These are phyloP conservation scores for Albugo candida DNA, from an alignment of 352 stramenopile genomes.

Conservation along the genomic window DNA sequence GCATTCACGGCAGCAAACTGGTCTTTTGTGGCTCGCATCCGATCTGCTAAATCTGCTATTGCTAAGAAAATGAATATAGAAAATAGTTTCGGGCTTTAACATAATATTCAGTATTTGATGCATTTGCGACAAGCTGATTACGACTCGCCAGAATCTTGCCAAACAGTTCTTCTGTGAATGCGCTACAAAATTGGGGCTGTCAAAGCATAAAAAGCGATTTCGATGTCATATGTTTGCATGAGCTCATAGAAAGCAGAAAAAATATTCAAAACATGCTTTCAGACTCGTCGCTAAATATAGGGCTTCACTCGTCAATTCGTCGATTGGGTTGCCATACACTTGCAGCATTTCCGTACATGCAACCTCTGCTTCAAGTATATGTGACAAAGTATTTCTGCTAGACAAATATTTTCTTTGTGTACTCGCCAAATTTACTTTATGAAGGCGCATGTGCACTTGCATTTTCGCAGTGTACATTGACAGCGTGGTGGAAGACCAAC, in stretches of 20 bases:
- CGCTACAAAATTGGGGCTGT: constrained; percentile 48
- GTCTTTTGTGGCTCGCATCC: constrained; percentile 19
- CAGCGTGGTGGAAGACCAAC: constrained; percentile 9
- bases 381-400: constrained; percentile 6
- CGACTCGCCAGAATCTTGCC: constrained; percentile 36
- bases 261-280: constrained; percentile 43
- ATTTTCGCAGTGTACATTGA: constrained; percentile 49
- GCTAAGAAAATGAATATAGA: neutral
- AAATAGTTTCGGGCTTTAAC: too few relatives aligned
- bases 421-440: constrained; percentile 1
- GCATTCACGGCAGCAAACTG: constrained; percentile 22
- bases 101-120: neutral
- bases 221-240: constrained; percentile 32
- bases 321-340: constrained; percentile 6
- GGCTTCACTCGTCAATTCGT: constrained; percentile 16
- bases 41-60: constrained; percentile 13
- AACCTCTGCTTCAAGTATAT: constrained; percentile 28
- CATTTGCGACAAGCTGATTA: constrained; percentile 10
- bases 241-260: constrained; percentile 54
- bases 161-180: constrained; percentile 31
- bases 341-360: constrained; percentile 58
- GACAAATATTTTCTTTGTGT: neutral
- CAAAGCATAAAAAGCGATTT: constrained; percentile 52
- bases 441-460: constrained; percentile 28
- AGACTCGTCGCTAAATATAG: constrained; percentile 66